Base-by-base conservation (phyloP, 208 protist species). In the Trypanosoma boissoni region DNA sequence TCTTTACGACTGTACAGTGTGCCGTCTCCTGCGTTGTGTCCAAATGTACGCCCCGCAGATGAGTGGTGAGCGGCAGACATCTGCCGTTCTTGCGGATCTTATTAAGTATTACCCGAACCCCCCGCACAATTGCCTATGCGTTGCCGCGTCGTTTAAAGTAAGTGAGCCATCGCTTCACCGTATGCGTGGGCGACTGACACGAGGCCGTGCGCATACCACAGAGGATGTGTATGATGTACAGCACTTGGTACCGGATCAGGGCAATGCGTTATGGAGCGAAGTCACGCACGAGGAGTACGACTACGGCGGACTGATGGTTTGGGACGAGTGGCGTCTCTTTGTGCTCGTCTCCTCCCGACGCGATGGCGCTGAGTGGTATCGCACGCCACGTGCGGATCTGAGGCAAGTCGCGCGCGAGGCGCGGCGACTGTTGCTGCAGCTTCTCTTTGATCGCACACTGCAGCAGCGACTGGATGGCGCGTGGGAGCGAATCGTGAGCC, bases 91-190 rank as follows among this genome's bases (percentile, higher is more conserved):
- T 50, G 63, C 64, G 26, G 83, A 83, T 50, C 72, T 95, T 6
- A 66, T 84, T 28, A 76, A 83, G 55, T 84, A 91, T 66, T 78
- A 91, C 59, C 83, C 86, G n/a, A 73, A 76, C 18, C 84, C 83
- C 4, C 86, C 86, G 12, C 39, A 69, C 45, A 53, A 78, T 48
- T 80, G 76, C 62, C 50, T 72, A 9, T 83, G 83, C 58, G 60
- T 80, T 45, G 86, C 69, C 16, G 74, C 58, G 8, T 64, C 75
- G 10, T 90, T 83, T 65, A 65, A 72, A 59, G 76, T 92, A 45
- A 83, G 78, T 1, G 83, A 90, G 45, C 57, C 71, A 18, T 74
- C 61, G 18, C 58, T 93, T n/a, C 74, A 75, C 41, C 74, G 74
- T 16, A 61, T 86, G 37, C 72, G 78, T 46, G 28, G 65, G 50